Evolutionary conservation across 352 stramenopile species (phyloP).

Genomic region (Globisporangium spiculum): DNA sequence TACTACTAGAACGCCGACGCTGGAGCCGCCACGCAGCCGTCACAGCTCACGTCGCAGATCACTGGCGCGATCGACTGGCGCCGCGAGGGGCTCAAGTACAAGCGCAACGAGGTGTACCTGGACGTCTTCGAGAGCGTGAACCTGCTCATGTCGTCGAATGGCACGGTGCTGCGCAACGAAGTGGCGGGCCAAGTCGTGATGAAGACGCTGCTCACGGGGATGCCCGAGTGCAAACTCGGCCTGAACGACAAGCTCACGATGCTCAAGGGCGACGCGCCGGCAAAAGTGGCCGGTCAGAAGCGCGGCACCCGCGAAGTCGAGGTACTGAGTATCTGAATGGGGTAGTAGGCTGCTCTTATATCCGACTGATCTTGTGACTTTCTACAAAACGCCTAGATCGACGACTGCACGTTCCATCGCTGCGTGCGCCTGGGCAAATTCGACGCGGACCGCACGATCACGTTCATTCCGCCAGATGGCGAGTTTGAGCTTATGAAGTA

Average conservation of each 20-base stretch:
- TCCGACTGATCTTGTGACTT: not conserved
- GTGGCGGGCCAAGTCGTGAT: slow-evolving; percentile 96
- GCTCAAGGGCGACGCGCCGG: slow-evolving; percentile 85
- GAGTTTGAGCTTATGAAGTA: slow-evolving; percentile 99
- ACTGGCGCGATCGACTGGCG: slow-evolving; percentile 90
- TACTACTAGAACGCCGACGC: slow-evolving; percentile 78
- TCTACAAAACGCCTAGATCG: slow-evolving; percentile 72
- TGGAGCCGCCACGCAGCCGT: slow-evolving; percentile 88
- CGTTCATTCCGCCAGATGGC: slow-evolving; percentile 97
- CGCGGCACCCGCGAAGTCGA: slow-evolving; percentile 74
- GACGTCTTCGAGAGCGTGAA: slow-evolving; percentile 97
- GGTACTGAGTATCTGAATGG: slow-evolving; percentile 9
- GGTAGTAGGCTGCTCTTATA: not conserved
- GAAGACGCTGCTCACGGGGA: slow-evolving; percentile 97
- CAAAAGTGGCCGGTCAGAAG: slow-evolving; percentile 70
- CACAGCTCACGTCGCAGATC: slow-evolving; percentile 80
- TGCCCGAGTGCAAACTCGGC: slow-evolving; percentile 98
- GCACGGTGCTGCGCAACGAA: slow-evolving; percentile 94
- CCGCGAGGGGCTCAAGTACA: slow-evolving; percentile 96
- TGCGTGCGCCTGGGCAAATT: slow-evolving; percentile 98
- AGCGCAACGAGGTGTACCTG: slow-evolving; percentile 99
- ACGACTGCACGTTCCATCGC: slow-evolving; percentile 98
- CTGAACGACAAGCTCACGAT: slow-evolving; percentile 99
- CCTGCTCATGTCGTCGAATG: slow-evolving; percentile 93
- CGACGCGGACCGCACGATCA: slow-evolving; percentile 96